Base-by-base conservation (phyloP, 2,329 filamentous ascomycete genomes). In the Cladosporium sp. region DNA sequence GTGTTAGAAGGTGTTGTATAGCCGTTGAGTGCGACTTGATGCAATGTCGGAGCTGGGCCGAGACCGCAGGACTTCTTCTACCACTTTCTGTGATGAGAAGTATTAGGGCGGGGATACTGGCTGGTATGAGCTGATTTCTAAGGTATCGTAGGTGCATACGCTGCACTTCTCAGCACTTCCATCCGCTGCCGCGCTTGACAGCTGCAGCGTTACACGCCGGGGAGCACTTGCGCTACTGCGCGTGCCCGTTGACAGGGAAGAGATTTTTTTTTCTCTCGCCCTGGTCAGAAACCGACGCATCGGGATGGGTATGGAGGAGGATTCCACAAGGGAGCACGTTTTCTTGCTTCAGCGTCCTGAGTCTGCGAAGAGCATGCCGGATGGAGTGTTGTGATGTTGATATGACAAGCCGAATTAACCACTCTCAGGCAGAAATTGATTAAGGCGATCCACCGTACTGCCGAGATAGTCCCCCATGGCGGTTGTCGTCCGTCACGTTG, bases 191-290 rank as follows among this genome's bases (percentile, higher is more conserved):
- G 52, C 52, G 52, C 18, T 55, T 32, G 52, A 55, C 52, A 21
- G 41, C n/a, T 55, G 52, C 52, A 55, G 52, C 28, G 28, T 32
- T 21, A 32, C 52, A 32, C 28, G 52, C 15, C 52, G 18, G 52
- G 32, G 11, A 58, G 34, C 8, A 36, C 34, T 36, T 38, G 34
- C 55, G 55, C 47, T 63, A 51, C 30, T 28, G 58, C 58, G 57
- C 38, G 57, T 44, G 30, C 41, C 30, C 59, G 60, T 38, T 54
- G 60, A 63, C 60, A 63, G 60, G 60, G 60, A 63, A 63, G 60
- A 63, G 49, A 63, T 54, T 63, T 63, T 51, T 49, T 61, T 52
- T n/a, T 14, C 34, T 36, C 34, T 36, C 34, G 34, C 34, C 26
- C 32, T 30, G 28, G 24, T 28, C 26, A 32, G 32, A 2, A 11